Percentiles rank a stretch among this genome's conserved stretches.
Evolutionary conservation across 805 yeast species (phyloP).

Genomic region (Metschnikowia kunwiensis): DNA sequence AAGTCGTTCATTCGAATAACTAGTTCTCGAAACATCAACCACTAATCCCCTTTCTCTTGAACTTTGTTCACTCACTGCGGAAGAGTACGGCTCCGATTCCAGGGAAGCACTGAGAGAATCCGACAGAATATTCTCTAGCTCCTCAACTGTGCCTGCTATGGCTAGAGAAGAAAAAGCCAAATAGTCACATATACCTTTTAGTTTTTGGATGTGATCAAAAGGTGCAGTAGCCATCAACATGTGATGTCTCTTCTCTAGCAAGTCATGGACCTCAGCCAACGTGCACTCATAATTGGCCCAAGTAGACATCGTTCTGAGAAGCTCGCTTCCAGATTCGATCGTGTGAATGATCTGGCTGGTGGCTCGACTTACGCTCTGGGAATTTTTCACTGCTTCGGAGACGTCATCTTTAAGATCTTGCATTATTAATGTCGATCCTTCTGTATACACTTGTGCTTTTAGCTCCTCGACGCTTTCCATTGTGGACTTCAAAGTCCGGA

Average conservation of each 20-base stretch:
- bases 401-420: conserved; percentile 6
- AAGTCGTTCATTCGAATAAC: background rate
- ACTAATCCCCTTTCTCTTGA: conserved; percentile 1
- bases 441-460: conserved; percentile 5
- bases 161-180: conserved; percentile 1
- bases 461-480: conserved; percentile 5
- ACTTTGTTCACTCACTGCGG: background rate
- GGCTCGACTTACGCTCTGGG: background rate
- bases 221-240: conserved; percentile 3
- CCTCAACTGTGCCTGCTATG: conserved; percentile 2
- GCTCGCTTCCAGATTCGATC: conserved; percentile 4
- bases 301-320: conserved; percentile 1
- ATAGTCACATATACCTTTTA: conserved; percentile 2
- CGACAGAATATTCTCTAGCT: conserved; percentile 4
- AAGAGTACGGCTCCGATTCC: background rate
- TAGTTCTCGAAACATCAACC: conserved; percentile 1
- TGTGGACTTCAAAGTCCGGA: conserved; percentile 3
- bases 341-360: background rate
- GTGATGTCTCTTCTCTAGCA: conserved; percentile 3
- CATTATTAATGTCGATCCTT: conserved; percentile 1
- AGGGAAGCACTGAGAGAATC: background rate
- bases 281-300: conserved; percentile 9
- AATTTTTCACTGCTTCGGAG: background rate
- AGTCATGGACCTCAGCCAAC: conserved; percentile 1
- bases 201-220: background rate